phyloP scores from a whole-genome alignment of 1,284 basidiomycete genomes.

The Malassezia japonica region DNA sequence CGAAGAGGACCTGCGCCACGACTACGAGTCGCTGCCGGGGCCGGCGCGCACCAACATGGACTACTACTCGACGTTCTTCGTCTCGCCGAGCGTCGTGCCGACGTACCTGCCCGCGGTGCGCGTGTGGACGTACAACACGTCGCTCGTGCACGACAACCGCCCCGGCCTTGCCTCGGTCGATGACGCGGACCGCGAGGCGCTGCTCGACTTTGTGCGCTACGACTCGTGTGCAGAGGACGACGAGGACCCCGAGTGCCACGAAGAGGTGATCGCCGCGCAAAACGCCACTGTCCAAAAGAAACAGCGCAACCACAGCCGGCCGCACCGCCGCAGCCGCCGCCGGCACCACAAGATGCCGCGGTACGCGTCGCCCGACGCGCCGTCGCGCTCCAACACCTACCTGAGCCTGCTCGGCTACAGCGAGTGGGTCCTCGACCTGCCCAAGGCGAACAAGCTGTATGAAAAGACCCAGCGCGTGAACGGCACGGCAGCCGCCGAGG shows the following conservation, averaged over 20 bases:
- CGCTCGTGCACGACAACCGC: conserved; percentile 8
- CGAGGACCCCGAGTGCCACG: conserved; percentile 44
- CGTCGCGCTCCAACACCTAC: conserved; percentile 61
- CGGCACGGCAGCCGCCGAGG: conserved; percentile 14
- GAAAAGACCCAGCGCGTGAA: conserved; percentile 16
- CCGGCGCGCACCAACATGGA: conserved; percentile 32
- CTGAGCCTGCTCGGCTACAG: conserved; percentile 71
- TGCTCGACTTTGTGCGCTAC: conserved; percentile 10
- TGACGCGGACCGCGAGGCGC: conserved; percentile 34
- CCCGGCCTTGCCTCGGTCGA: neutral
- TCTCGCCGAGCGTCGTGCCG: conserved; percentile 59
- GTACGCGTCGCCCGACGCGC: conserved; percentile 59
- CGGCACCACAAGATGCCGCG: conserved; percentile 52
- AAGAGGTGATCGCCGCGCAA: conserved; percentile 27
- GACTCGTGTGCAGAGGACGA: conserved; percentile 25
- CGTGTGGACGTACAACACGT: conserved; percentile 57
- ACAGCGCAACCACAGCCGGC: conserved; percentile 48
- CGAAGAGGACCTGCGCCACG: conserved; percentile 36
- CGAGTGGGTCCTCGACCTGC: conserved; percentile 67
- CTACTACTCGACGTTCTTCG: conserved; percentile 34
- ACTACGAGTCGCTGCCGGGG: conserved; percentile 35
- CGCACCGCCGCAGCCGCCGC: conserved; percentile 54
- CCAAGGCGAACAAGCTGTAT: conserved; percentile 54
- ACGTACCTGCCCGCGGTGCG: conserved; percentile 75
- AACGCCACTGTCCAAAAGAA: conserved; percentile 52